Conservation (phyloP, 192 early-diverging fungal genomes). For the Backusella liffmaniae region DNA sequence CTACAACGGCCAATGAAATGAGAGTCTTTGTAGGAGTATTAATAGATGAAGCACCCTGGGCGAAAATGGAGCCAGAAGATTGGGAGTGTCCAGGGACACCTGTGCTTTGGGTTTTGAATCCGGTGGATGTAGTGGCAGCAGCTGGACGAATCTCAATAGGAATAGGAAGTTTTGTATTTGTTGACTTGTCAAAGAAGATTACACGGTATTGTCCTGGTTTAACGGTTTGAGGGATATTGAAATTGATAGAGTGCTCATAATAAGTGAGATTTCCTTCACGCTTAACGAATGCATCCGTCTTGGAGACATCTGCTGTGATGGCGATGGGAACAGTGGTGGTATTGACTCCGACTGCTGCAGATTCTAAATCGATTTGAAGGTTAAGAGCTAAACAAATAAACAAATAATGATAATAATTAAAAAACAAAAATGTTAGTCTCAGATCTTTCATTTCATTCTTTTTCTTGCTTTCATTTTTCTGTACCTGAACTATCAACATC, state of each 20-base stretch:
- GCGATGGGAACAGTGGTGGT: constrained; percentile 19
- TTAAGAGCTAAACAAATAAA: constrained; percentile 21
- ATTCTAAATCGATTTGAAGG: constrained; percentile 25
- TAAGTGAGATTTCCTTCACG: constrained; percentile 31
- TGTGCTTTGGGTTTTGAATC: constrained; percentile 18
- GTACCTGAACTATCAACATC: constrained; percentile 32
- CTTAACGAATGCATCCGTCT: constrained; percentile 18
- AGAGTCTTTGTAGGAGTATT: constrained; percentile 10
- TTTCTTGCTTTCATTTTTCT: background rate
- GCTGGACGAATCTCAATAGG: constrained; percentile 28
- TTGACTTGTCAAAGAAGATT: constrained; percentile 33
- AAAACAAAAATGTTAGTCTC: constrained; percentile 13
- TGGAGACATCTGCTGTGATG: constrained; percentile 32
- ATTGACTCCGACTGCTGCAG: background rate
- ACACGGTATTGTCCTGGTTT: constrained; percentile 36
- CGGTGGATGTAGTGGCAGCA: constrained; percentile 17
- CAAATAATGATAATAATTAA: background rate
- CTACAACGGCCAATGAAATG: constrained; percentile 15
- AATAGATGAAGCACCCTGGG: constrained; percentile 11
- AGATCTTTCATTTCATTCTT: background rate
- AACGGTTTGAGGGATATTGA: constrained; percentile 25
- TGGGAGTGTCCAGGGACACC: constrained; percentile 15
- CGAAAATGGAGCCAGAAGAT: constrained; percentile 21
- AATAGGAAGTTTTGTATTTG: constrained; percentile 26
- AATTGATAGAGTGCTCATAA: constrained; percentile 32